Evolutionary conservation across 2,329 filamentous ascomycete species (phyloP).

Genomic region (Colletotrichum coccodes): DNA sequence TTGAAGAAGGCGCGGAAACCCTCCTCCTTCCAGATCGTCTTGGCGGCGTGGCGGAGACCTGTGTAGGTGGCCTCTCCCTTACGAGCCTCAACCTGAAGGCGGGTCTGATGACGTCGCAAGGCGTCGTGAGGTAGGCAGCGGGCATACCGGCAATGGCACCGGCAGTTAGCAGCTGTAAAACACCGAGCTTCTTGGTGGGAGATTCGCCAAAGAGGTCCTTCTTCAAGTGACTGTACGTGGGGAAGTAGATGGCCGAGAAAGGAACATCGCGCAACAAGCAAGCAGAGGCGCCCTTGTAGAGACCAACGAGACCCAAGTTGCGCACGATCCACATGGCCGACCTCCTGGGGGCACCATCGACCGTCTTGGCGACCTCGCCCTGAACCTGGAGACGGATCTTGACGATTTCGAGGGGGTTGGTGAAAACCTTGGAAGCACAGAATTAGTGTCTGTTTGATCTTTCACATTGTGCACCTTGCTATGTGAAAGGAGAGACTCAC

Average conservation of each 20-base stretch:
- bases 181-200: slow-evolving; percentile 84
- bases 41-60: slow-evolving; percentile 85
- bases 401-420: slow-evolving; percentile 97
- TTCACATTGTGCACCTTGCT: neutral
- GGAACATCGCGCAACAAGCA: slow-evolving; percentile 96
- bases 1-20: slow-evolving; percentile 99
- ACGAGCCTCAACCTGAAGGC: slow-evolving; percentile 94
- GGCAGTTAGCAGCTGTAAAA: slow-evolving; percentile 90
- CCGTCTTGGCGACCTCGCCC: slow-evolving; percentile 90
- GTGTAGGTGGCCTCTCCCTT: slow-evolving; percentile 94
- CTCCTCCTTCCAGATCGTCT: slow-evolving; percentile 87
- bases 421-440: slow-evolving; percentile 76
- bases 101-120: slow-evolving; percentile 98
- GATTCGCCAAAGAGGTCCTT: slow-evolving; percentile 93
- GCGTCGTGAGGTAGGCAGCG: slow-evolving; percentile 93
- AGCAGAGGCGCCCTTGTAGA: slow-evolving; percentile 96
- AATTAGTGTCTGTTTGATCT: slow-evolving; percentile 26
- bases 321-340: slow-evolving; percentile 98
- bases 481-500: slow-evolving; percentile 63
- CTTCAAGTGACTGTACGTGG: slow-evolving; percentile 94
- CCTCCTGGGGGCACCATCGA: slow-evolving; percentile 83
- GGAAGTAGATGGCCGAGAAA: slow-evolving; percentile 99
- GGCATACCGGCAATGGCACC: slow-evolving; percentile 96
- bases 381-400: slow-evolving; percentile 99
- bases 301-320: slow-evolving; percentile 90